Evolutionary conservation across 306 rosid genomes (phyloP), one percentile per base, ranked within the genome.

Genomic region (Hippophae gyantsensis): DNA sequence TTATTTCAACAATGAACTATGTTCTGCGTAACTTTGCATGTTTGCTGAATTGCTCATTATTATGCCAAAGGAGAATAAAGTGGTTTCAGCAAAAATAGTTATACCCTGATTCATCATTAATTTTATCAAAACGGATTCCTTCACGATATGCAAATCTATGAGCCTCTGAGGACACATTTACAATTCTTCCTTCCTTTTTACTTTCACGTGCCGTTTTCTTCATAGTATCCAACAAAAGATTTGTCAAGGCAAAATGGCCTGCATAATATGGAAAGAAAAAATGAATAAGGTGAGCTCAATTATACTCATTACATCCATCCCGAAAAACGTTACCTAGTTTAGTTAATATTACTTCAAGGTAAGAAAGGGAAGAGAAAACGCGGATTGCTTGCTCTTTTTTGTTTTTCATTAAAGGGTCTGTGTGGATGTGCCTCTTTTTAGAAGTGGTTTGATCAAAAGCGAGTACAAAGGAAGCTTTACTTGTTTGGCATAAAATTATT

Each of bases 181-280:
- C 71, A 62, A 92, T 73, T 80, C 93, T 85, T 74, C 96, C 98
- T 81, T 85, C 88, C 64, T 56, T 85, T 46, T 72, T 68, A 52
- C 84, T 79, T 78, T 77, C 68, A 48, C 4, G 10, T 48, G 93
- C 60, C 43, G 95, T 92, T 80, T 78, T 81, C 78, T 81, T 87
- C 93, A 88, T 83, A 7, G 70, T 78, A 14, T 88, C 98, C 83
- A 88, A 56, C 65, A 92, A 71, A 68, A 92, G 93, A 68, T 83
- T 66, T 61, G 96, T 83, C 73, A 92, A 63, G 45, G 87, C 93
- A 89, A 92, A 88, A 76, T 83, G 95, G 52, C 96, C 98, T 92
- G 88, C 51, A 69, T 6, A 61, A 61, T 55, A 48, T 55, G 52
- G 42, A 43, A 59, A 77, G 18, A 8, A 42, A 43, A 32, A 49